Conservation (phyloP, 2,329 filamentous ascomycete species). For the Penicillium hesseltinei region DNA sequence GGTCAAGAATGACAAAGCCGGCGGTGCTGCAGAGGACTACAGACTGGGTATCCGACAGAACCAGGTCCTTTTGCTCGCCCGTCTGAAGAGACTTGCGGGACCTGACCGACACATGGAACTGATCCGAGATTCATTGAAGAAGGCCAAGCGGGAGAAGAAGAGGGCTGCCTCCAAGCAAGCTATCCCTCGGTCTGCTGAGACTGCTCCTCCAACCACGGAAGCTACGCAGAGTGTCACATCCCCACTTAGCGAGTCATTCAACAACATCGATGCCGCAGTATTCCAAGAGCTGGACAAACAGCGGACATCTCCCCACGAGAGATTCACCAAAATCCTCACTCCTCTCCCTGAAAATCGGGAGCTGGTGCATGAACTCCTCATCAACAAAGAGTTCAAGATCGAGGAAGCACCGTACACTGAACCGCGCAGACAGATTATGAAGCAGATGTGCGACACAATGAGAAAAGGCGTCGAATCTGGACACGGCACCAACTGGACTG, state of each 20-base stretch:
- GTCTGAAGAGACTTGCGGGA: conserved; percentile 61
- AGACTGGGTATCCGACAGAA: conserved; percentile 64
- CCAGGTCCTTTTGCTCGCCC: conserved; percentile 61
- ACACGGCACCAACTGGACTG: conserved; percentile 58
- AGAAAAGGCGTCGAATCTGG: conserved; percentile 56
- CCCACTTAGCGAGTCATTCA: conserved; percentile 43
- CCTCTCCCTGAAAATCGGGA: conserved; percentile 61
- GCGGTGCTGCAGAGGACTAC: conserved; percentile 63
- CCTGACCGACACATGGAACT: conserved; percentile 59
- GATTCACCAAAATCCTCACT: conserved; percentile 55
- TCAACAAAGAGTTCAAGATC: conserved; percentile 63
- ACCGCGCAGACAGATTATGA: conserved; percentile 57
- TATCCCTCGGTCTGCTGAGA: conserved; percentile 55
- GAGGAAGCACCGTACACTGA: conserved; percentile 51
- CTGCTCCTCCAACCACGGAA: conserved; percentile 33
- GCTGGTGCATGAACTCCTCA: conserved; percentile 62
- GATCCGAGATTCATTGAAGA: conserved; percentile 60
- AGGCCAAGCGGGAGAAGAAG: conserved; percentile 55
- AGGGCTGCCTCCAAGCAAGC: conserved; percentile 55
- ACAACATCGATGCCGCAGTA: conserved; percentile 34
- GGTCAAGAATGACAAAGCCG: conserved; percentile 61
- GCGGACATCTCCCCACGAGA: conserved; percentile 38
- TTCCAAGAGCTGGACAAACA: conserved; percentile 38
- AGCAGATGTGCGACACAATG: conserved; percentile 60
- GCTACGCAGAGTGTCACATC: conserved; percentile 39